Evolutionary conservation across 768 basidiomycete genomes (phyloP).

Genomic region (Hygrocybe coccinea): DNA sequence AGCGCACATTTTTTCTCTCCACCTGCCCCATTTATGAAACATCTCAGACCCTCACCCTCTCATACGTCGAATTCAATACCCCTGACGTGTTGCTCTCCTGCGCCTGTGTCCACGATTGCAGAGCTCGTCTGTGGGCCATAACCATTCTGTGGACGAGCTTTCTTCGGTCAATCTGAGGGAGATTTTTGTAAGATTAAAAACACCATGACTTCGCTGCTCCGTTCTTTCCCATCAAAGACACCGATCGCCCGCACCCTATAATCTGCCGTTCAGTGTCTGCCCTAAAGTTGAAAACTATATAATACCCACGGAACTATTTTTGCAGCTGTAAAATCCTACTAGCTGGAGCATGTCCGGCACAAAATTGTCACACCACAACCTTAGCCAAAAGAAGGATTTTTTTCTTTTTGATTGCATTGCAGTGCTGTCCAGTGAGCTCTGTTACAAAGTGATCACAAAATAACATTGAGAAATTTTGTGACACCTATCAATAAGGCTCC

Average conservation of each 20-base stretch:
- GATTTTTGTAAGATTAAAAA: slow-evolving; percentile 2
- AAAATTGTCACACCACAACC: too few relatives aligned
- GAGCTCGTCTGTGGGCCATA: slow-evolving; percentile 35
- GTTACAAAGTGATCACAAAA: too few relatives aligned
- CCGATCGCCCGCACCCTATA: slow-evolving; percentile 58
- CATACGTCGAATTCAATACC: background rate
- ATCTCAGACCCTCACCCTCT: background rate
- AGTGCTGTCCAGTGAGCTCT: too few relatives aligned
- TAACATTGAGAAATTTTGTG: too few relatives aligned
- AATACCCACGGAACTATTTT: too few relatives aligned
- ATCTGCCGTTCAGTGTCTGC: too few relatives aligned
- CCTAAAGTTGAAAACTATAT: too few relatives aligned
- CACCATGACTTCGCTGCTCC: slow-evolving; percentile 60
- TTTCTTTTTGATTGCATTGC: too few relatives aligned
- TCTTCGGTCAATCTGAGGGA: slow-evolving; percentile 50
- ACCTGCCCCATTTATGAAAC: background rate
- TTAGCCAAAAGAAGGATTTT: too few relatives aligned
- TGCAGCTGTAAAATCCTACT: too few relatives aligned
- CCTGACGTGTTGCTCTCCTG: background rate
- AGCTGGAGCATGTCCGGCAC: too few relatives aligned
- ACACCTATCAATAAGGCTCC: too few relatives aligned
- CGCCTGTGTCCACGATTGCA: background rate
- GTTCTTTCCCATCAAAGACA: slow-evolving; percentile 73
- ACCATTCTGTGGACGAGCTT: slow-evolving; percentile 26
- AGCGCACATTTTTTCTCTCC: background rate